Conservation (phyloP, 768 basidiomycete species). For the Naganishia onofrii region DNA sequence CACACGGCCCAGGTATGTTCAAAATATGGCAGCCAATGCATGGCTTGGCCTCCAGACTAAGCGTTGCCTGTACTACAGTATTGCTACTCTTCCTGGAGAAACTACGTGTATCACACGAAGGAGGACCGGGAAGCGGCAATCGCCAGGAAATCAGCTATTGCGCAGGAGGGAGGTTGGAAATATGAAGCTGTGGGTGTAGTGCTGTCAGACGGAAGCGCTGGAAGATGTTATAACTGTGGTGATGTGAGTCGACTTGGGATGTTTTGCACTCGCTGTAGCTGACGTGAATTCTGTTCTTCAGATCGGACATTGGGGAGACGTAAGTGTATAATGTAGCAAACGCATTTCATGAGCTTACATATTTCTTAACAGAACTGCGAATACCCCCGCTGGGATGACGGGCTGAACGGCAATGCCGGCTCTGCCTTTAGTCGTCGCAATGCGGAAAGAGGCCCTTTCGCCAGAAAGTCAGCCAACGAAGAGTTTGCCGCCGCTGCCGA, state of each 20-base stretch:
- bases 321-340: not conserved
- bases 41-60: not conserved
- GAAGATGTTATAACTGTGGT: slow-evolving; percentile 11
- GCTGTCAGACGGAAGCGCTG: not conserved
- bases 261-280: not conserved
- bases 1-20: slow-evolving; percentile 10
- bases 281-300: not conserved
- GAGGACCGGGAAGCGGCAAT: slow-evolving; percentile 16
- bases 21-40: not conserved
- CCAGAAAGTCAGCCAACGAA: not conserved
- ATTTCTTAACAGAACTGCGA: slow-evolving; percentile 4
- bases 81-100: slow-evolving; percentile 12
- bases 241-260: not conserved
- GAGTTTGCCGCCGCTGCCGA: not conserved
- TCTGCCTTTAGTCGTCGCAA: slow-evolving; percentile 3
- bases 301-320: slow-evolving; percentile 20
- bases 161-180: slow-evolving; percentile 14
- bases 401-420: not conserved
- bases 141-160: not conserved
- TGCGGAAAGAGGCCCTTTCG: not conserved
- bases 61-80: not conserved
- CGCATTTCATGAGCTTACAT: too few species aligned
- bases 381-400: slow-evolving; percentile 4
- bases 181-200: slow-evolving; percentile 19
- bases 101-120: slow-evolving; percentile 12